Base-by-base conservation (phyloP, 2,329 filamentous ascomycete species). In the Aspergillus melleus region DNA sequence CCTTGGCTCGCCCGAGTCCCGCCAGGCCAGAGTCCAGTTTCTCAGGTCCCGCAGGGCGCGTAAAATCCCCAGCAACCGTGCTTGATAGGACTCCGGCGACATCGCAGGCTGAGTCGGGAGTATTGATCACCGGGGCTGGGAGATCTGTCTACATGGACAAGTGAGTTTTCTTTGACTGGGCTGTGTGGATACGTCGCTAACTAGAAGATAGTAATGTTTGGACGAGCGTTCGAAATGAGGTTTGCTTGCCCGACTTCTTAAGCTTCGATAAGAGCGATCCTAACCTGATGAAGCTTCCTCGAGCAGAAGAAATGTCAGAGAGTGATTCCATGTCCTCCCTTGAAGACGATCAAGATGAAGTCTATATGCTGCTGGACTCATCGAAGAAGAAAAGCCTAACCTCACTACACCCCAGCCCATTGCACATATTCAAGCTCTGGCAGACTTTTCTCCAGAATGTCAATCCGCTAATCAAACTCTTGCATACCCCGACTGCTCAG, bases 381-480 rank as follows among this genome's bases (percentile, higher is more conserved):
- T 32, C 30, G 10, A 19, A 14, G 14, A 55, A 55, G 26, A 49
- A 50, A 22, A 51, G 42, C 10, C 39, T 52, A 19, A 52, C 57
- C 8, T 59, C 53, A 6, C 36, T 67, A 16, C 67, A 70, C 42
- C 67, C 67, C 5, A 58, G 61, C 12, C 61, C 65, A 3, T 53
- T 65, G 3, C 66, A 70, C 30, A 71, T 76, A 9, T 72, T 76
- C 58, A 65, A 61, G 47, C 64, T 76, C n/a, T 91, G 88, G 88
- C 87, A 90, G 72, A 81, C 85, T 19, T 91, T 88, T 68, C 81
- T 90, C 50, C 83, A 86, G 63, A 89, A 89, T 66, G 84, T 90
- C 65, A 87, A 90, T 65, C 86, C 88, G 0, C 72, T 91, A 3
- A 78, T 89, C 54, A 90, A 89, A 68, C 79, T 90, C 56, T 87